Evolutionary conservation across 2,329 filamentous ascomycete genomes (phyloP).

Genomic region (Blastomyces emzantsi): DNA sequence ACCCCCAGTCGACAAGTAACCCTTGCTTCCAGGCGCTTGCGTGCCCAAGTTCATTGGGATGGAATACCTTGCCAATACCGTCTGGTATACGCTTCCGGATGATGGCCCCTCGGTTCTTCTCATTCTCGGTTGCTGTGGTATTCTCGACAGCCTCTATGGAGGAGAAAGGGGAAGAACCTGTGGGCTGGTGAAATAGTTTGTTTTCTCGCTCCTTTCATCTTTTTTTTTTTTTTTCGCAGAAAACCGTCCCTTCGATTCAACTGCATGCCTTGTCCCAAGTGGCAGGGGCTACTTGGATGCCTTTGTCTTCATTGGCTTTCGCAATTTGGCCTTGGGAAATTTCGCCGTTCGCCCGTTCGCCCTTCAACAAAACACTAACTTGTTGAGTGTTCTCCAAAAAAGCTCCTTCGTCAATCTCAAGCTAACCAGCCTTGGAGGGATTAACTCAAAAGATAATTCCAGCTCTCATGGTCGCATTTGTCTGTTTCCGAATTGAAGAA

Average conservation of each 20-base stretch:
- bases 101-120: not conserved
- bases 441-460: constrained; percentile 2
- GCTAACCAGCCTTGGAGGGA: not conserved
- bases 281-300: not conserved
- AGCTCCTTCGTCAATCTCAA: constrained; percentile 18
- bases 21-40: not conserved
- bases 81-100: constrained; percentile 19
- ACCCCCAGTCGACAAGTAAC: not conserved
- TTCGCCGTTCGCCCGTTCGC: constrained; percentile 23
- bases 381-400: constrained; percentile 26
- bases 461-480: constrained; percentile 18
- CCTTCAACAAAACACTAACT: constrained; percentile 14
- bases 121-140: not conserved
- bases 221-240: not conserved
- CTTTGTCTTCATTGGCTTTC: constrained; percentile 19
- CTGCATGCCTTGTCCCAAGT: not conserved
- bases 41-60: constrained; percentile 25
- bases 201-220: not conserved
- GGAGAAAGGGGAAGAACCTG: not conserved
- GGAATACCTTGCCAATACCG: constrained; percentile 25
- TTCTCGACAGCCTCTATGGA: not conserved
- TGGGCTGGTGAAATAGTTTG: not conserved
- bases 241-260: not conserved
- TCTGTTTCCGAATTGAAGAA: constrained; percentile 28
- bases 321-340: constrained; percentile 23